These are phyloP conservation scores for Tolypocladium nubicola DNA, from an alignment of 2,329 filamentous ascomycete species.

Conservation along the genomic window DNA sequence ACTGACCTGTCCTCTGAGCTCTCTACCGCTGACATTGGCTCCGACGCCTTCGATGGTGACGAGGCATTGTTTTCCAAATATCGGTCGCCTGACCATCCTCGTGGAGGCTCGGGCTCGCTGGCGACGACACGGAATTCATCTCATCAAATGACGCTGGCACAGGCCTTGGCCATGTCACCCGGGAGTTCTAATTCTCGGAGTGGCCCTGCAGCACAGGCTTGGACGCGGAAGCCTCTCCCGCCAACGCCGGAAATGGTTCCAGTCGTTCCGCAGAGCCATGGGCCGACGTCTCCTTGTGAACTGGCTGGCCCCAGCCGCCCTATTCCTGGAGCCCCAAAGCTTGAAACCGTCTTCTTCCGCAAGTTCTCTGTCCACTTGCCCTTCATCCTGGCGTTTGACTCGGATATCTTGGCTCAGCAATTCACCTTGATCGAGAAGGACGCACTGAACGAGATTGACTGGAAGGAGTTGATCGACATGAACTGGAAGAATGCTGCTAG, in stretches of 20 bases:
- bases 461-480: conserved; percentile 79
- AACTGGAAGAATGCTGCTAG: conserved; percentile 63
- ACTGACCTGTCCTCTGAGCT: conserved; percentile 55
- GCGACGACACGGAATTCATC: conserved; percentile 23
- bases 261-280: conserved; percentile 25
- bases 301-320: conserved; percentile 23
- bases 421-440: conserved; percentile 82
- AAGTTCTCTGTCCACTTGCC: conserved; percentile 55
- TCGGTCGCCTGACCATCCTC: conserved; percentile 22
- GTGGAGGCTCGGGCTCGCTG: conserved; percentile 10
- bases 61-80: conserved; percentile 8
- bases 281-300: conserved; percentile 4
- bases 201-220: background rate
- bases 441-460: conserved; percentile 75
- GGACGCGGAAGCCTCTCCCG: conserved; percentile 13
- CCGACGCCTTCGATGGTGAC: conserved; percentile 31
- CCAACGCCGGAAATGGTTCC: conserved; percentile 40
- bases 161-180: conserved; percentile 25
- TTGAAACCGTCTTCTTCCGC: conserved; percentile 16
- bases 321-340: conserved; percentile 22
- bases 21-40: conserved; percentile 37
- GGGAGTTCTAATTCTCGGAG: background rate
- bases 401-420: conserved; percentile 68
- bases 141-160: conserved; percentile 35
- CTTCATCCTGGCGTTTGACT: conserved; percentile 73